Evolutionary conservation across 177 flowering plant genomes (phyloP), one percentile per base, ranked within the genome.

Genomic region (Vitis hybrid): DNA sequence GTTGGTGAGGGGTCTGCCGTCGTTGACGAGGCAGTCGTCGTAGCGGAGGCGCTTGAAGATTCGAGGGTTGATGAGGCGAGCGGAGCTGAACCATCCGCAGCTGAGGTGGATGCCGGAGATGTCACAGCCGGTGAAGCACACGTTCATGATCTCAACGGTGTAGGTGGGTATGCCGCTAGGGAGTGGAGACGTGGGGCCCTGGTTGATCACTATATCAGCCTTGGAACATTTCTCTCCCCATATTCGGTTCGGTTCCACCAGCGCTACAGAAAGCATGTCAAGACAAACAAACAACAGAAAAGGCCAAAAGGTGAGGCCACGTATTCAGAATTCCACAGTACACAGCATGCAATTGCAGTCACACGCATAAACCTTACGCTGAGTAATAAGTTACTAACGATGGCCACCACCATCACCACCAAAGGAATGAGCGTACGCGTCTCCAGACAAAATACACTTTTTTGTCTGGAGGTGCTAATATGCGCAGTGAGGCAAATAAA

Each of bases 1-100:
- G 56, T 62, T 62, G 2, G 17, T 12, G 52, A 91, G 80, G 10
- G 90, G 75, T 51, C 72, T 62, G 24, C 94, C 94, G 60, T 78
- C 79, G 70, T 90, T 88, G 12, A 90, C 86, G 17, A 90, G 75
- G 70, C 94, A 90, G 75, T 88, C 89, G 67, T 90, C 58, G 74
- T 75, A 84, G 19, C 68, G 57, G 17, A 90, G 76, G 30, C 94
- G 90, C 74, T 80, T 85, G 79, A 90, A 88, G 12, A 86, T 51
- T 18, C 46, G 75, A 1, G 92, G 92, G 70, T 90, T 86, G 65
- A 90, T 77, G 55, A 83, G 72, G 1, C 79, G 79, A 32, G 87
- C 90, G 14, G 93, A 87, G 81, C 93, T 87, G 80, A 90, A 90
- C 93, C 89, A 87, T 15, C 93, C 95, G 48, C 95, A 90, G 65